These are phyloP conservation scores for Condylostoma magnum DNA, from an alignment of 169 alveolate species.

Conservation along the genomic window DNA sequence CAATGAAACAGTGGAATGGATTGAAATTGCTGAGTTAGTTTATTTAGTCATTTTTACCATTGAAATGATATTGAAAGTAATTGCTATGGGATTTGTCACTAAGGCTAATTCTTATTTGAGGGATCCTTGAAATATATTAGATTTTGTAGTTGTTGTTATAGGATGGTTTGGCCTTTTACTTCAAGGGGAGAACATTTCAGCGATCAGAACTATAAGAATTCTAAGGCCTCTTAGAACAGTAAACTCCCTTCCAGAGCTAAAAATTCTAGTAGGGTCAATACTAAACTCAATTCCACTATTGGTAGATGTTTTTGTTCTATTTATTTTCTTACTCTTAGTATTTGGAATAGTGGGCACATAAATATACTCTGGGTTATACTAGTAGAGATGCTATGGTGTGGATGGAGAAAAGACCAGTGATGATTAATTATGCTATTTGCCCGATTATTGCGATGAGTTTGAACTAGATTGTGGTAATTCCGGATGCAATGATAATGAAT, in stretches of 20 bases:
- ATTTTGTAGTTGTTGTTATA: constrained; percentile 61
- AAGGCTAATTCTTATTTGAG: constrained; percentile 55
- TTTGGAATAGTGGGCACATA: constrained; percentile 72
- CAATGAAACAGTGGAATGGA: neutral
- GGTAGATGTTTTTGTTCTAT: constrained; percentile 46
- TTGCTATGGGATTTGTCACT: constrained; percentile 40
- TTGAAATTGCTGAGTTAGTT: neutral
- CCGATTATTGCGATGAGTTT: neutral
- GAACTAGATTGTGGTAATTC: neutral
- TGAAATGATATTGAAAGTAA: constrained; percentile 28
- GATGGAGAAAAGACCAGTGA: neutral
- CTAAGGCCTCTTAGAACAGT: constrained; percentile 69
- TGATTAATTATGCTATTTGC: neutral
- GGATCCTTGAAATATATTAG: constrained; percentile 74
- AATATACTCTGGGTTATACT: constrained; percentile 41
- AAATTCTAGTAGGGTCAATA: constrained; percentile 46
- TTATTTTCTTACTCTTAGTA: constrained; percentile 37
- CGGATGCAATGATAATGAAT: neutral
- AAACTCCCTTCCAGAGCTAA: constrained; percentile 56
- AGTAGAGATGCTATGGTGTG: neutral
- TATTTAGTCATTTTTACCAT: constrained; percentile 6
- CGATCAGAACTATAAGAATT: constrained; percentile 56
- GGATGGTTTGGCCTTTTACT: constrained; percentile 28
- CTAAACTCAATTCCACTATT: constrained; percentile 54
- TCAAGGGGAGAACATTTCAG: constrained; percentile 25